A percentile compares a stretch with the other conserved stretches of the same genome.
Evolutionary conservation across 495 filamentous ascomycete genomes (phyloP).

Genomic region (Astrothelium subdiscretum): DNA sequence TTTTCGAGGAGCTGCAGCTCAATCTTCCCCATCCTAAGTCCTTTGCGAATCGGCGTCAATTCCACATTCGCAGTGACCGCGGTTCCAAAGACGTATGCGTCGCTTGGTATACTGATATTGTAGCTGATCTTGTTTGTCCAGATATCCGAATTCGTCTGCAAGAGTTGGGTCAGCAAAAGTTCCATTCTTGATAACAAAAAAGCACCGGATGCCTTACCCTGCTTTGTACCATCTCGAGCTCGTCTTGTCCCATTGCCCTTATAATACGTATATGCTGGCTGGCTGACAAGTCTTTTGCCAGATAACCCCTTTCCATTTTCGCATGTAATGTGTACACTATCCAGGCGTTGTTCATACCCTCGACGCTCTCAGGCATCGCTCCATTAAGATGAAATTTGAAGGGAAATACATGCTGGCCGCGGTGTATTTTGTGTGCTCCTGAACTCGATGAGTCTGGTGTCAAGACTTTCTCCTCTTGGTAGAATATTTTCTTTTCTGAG

Average conservation of each 20-base stretch:
- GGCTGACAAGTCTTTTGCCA: slow-evolving; percentile 66
- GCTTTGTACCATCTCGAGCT: slow-evolving; percentile 45
- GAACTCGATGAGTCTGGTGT: background rate
- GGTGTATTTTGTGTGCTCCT: slow-evolving; percentile 40
- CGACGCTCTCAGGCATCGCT: slow-evolving; percentile 72
- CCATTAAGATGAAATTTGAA: slow-evolving; percentile 73
- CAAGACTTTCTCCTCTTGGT: slow-evolving; percentile 16
- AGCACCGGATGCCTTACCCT: slow-evolving; percentile 1
- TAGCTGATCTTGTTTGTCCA: slow-evolving; percentile 96
- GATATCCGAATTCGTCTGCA: slow-evolving; percentile 53
- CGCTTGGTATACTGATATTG: slow-evolving; percentile 75
- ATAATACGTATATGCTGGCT: slow-evolving; percentile 78
- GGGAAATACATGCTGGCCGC: slow-evolving; percentile 32
- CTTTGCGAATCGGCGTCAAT: slow-evolving; percentile 76
- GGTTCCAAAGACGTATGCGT: slow-evolving; percentile 84
- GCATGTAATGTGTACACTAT: slow-evolving; percentile 84
- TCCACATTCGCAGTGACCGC: slow-evolving; percentile 66
- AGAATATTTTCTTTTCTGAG: slow-evolving; percentile 21
- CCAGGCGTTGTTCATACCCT: slow-evolving; percentile 68
- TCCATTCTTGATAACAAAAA: no score
- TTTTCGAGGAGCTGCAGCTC: slow-evolving; percentile 64
- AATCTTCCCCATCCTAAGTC: slow-evolving; percentile 66
- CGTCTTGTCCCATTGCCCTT: slow-evolving; percentile 67
- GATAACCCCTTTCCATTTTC: slow-evolving; percentile 65
- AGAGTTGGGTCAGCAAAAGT: background rate